phyloP scores from a whole-genome alignment of 1,284 basidiomycete species.

The Exobasidium rhododendri region DNA sequence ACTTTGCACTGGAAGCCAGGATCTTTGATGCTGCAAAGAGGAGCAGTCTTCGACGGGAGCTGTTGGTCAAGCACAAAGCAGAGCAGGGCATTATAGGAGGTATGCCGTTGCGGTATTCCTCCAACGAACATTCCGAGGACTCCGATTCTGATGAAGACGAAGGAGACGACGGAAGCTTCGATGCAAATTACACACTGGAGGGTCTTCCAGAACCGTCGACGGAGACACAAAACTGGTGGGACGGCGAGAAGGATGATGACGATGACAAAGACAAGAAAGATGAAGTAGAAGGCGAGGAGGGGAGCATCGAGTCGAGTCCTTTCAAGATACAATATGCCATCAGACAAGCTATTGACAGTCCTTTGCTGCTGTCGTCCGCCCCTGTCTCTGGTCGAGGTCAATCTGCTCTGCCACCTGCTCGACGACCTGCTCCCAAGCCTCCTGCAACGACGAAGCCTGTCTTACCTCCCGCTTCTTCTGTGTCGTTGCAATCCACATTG shows the following conservation, averaged over 20 bases:
- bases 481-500: conserved; percentile 3
- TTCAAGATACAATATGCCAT: conserved; percentile 14
- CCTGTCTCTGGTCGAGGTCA: not conserved
- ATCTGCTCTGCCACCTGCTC: not conserved
- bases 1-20: conserved; percentile 73
- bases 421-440: not conserved
- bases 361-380: not conserved
- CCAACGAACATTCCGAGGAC: conserved; percentile 21
- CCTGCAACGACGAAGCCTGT: not conserved
- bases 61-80: conserved; percentile 28
- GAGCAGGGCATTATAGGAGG: conserved; percentile 3
- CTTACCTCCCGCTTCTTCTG: not conserved
- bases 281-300: not conserved
- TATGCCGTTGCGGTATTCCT: not conserved
- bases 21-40: conserved; percentile 75
- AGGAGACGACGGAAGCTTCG: conserved; percentile 12
- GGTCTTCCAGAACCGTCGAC: conserved; percentile 25
- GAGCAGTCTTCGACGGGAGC: conserved; percentile 66
- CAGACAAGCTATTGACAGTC: not conserved
- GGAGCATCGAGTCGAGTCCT: conserved; percentile 6
- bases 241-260: conserved; percentile 11
- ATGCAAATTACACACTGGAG: not conserved
- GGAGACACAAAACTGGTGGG: conserved; percentile 31
- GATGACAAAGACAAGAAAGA: conserved; percentile 10
- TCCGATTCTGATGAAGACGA: conserved; percentile 24